Base-by-base conservation (phyloP, 202 grass and related monocot species). In the Zoysia matrella region DNA sequence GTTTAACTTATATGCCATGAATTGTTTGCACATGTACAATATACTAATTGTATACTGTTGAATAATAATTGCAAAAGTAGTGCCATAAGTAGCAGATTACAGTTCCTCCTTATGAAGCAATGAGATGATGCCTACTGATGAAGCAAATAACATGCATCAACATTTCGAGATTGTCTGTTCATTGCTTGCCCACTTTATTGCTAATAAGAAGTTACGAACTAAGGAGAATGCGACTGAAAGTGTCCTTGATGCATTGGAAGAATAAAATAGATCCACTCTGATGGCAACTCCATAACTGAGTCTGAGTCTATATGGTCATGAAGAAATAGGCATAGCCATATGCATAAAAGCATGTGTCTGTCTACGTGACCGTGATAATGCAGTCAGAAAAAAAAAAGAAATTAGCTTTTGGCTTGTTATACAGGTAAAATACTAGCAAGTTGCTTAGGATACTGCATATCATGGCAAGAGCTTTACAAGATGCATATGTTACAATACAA, bases 31-130 rank as follows among this genome's bases (percentile, higher is more conserved):
- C 16, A 82, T 1, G 39, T 63, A 64, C 6, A 63, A 66, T 10
- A 47, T 82, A 68, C 22, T 41, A 63, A 11, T 74, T 74, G 7
- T 11, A 76, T 5, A 46, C 39, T 79, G 8, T 63, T 63, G 42
- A 4, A 45, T 75, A 64, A 73, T 74, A 88, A 57, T 71, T 73
- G 71, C 69, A 69, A 48, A 79, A 67, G 54, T 58, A 68, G 22
- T 50, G 55, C 7, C 54, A 60, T 11, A 49, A 51, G 69, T 52
- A 74, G 4, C 13, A 79, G 4, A 7, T 39, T 77, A 77, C 30
- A 79, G 39, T 69, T 84, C 53, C 75, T 72, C 12, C 11, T 2
- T 73, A 39, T 67, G 66, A 73, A 80, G 13, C 47, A 79, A 67
- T 67, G 67, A 47, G 40, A 70, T 79, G 42, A 55, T 53, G 54